Percentiles rank a stretch among this genome's conserved stretches.
phyloP scores from a whole-genome alignment of 176 grass and related monocot genomes.

The Canna indica region DNA sequence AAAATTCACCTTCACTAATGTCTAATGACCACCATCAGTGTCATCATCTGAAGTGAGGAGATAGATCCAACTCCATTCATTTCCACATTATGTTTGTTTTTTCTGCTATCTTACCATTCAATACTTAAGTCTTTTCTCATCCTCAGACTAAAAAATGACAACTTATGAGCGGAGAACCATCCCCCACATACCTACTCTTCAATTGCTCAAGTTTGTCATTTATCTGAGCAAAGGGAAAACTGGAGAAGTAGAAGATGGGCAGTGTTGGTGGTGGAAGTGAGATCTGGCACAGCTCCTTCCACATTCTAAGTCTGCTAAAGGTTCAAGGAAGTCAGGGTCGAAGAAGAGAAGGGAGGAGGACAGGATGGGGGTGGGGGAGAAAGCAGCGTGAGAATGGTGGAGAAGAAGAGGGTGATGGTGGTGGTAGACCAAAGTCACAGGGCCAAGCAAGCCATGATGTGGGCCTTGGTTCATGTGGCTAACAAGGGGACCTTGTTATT shows the following conservation, averaged over 20 bases:
- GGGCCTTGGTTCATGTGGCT: slow-evolving; percentile 84
- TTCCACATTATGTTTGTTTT: not conserved
- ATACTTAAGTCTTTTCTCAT: not conserved
- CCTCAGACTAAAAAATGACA: not conserved
- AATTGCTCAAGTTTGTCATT: not conserved
- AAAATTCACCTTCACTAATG: not conserved
- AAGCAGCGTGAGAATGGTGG: slow-evolving; percentile 25
- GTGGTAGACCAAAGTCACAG: slow-evolving; percentile 66
- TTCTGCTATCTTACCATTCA: not conserved
- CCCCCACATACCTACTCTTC: slow-evolving; percentile 12
- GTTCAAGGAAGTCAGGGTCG: slow-evolving; percentile 64
- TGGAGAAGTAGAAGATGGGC: slow-evolving; percentile 44
- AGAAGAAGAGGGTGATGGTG: slow-evolving; percentile 89
- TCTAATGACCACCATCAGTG: not conserved
- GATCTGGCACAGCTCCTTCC: slow-evolving; percentile 12
- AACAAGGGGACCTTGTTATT: slow-evolving; percentile 79
- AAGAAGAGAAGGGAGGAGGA: slow-evolving; percentile 26
- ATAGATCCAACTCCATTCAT: not conserved
- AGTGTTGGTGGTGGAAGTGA: slow-evolving; percentile 31
- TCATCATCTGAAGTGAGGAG: not conserved
- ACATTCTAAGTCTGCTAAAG: slow-evolving; percentile 22
- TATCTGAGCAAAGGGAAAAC: not conserved
- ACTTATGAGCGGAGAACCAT: not conserved
- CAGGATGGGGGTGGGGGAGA: slow-evolving; percentile 40
- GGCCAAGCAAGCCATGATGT: slow-evolving; percentile 97